Conservation (phyloP, 805 yeast genomes). For the Candida takata region DNA sequence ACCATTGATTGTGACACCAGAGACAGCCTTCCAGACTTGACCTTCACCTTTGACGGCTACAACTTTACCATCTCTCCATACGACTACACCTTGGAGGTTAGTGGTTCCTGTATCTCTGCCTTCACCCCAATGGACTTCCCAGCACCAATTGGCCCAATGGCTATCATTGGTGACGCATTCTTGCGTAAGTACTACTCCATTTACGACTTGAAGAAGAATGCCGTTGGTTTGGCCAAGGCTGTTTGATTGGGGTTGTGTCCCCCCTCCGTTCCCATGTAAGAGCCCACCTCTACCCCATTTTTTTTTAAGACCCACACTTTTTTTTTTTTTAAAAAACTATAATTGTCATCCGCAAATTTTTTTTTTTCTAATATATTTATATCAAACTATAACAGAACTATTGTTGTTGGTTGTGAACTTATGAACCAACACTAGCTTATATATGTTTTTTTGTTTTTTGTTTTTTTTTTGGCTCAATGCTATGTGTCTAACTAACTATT, state of each 20-base stretch:
- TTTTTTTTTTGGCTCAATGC: neutral
- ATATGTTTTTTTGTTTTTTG: neutral
- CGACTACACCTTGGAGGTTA: slow-evolving; percentile 90
- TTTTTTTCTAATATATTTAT: no score
- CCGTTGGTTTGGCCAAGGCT: slow-evolving; percentile 90
- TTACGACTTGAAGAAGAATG: slow-evolving; percentile 83
- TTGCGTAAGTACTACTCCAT: slow-evolving; percentile 91
- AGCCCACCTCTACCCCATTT: neutral
- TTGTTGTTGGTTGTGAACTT: no score
- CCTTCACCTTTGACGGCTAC: slow-evolving; percentile 82
- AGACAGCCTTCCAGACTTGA: slow-evolving; percentile 81
- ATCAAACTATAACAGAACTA: no score
- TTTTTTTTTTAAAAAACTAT: no score
- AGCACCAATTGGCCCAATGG: slow-evolving; percentile 92
- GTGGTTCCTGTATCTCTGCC: slow-evolving; percentile 94
- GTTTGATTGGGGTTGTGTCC: neutral
- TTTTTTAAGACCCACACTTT: no score
- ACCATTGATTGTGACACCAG: slow-evolving; percentile 83
- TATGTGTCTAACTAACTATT: neutral
- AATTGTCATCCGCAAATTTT: no score
- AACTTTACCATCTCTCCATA: slow-evolving; percentile 85
- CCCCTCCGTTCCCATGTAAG: no score
- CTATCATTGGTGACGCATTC: slow-evolving; percentile 96
- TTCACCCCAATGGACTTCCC: slow-evolving; percentile 98
- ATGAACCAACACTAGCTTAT: neutral